These are phyloP conservation scores for Dissoconium aciculare DNA, from an alignment of 2,329 filamentous ascomycete genomes.

Conservation along the genomic window DNA sequence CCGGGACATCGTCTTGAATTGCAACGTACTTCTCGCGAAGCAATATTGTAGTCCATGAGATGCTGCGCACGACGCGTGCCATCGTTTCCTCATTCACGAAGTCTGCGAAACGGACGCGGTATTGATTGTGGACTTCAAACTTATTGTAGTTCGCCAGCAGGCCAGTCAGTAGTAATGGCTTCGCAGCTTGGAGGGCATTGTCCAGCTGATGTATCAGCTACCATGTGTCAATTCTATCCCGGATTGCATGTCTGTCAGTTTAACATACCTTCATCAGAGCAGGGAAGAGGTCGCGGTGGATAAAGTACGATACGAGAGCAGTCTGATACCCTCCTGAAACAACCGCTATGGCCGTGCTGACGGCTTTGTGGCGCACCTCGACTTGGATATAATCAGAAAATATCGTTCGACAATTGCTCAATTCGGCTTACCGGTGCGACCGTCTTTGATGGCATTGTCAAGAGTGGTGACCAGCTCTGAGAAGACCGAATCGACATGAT, in stretches of 20 bases:
- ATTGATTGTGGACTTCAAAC: slow-evolving; percentile 96
- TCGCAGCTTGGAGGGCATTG: slow-evolving; percentile 42
- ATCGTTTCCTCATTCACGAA: slow-evolving; percentile 89
- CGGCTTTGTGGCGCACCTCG: slow-evolving; percentile 61
- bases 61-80: slow-evolving; percentile 60
- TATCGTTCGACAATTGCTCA: neutral
- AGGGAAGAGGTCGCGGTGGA: slow-evolving; percentile 85
- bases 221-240: too few species aligned
- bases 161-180: slow-evolving; percentile 70
- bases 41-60: slow-evolving; percentile 55
- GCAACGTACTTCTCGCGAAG: slow-evolving; percentile 65
- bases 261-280: slow-evolving; percentile 70
- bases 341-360: slow-evolving; percentile 67
- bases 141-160: slow-evolving; percentile 97
- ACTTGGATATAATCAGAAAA: neutral
- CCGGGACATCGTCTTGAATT: slow-evolving; percentile 77
- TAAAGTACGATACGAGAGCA: slow-evolving; percentile 84
- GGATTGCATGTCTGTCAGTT: too few species aligned
- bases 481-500: slow-evolving; percentile 75
- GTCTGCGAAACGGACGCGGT: slow-evolving; percentile 78
- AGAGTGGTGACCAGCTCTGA: slow-evolving; percentile 74
- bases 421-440: slow-evolving; percentile 46
- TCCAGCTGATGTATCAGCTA: slow-evolving; percentile 73
- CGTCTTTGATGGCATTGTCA: slow-evolving; percentile 69
- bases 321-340: slow-evolving; percentile 93